Conservation (phyloP, 345 rosid genomes). For the Corymbia maculata region DNA sequence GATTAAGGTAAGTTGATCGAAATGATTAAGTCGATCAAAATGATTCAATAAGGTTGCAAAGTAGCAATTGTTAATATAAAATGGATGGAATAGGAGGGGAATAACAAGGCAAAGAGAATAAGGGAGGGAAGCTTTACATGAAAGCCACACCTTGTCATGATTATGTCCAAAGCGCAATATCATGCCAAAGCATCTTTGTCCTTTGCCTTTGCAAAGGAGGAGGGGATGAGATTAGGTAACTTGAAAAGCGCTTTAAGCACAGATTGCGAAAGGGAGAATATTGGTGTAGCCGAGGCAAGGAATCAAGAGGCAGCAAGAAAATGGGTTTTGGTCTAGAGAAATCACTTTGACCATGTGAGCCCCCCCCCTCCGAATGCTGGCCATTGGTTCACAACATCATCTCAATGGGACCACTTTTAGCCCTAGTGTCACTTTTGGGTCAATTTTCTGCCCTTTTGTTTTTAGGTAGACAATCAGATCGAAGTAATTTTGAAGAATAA, state of each 20-base stretch:
- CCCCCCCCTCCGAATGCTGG: background rate
- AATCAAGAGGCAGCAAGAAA: background rate
- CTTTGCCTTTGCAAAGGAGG: background rate
- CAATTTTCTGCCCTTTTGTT: background rate
- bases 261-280: background rate
- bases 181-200: background rate
- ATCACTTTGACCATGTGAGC: background rate
- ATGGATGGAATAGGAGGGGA: background rate
- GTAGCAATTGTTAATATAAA: background rate
- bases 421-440: background rate
- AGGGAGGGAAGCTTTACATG: background rate
- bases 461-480: background rate
- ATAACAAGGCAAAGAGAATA: background rate
- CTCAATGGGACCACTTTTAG: background rate
- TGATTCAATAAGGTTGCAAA: background rate
- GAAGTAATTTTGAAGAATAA: background rate
- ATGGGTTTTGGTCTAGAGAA: background rate
- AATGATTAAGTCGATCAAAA: too few species aligned
- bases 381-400: background rate
- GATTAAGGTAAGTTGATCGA: background rate
- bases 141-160: background rate
- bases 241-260: background rate
- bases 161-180: background rate
- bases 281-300: background rate
- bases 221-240: background rate